Conservation (phyloP, 2,329 filamentous ascomycete species). For the Phialemoniopsis sp. region DNA sequence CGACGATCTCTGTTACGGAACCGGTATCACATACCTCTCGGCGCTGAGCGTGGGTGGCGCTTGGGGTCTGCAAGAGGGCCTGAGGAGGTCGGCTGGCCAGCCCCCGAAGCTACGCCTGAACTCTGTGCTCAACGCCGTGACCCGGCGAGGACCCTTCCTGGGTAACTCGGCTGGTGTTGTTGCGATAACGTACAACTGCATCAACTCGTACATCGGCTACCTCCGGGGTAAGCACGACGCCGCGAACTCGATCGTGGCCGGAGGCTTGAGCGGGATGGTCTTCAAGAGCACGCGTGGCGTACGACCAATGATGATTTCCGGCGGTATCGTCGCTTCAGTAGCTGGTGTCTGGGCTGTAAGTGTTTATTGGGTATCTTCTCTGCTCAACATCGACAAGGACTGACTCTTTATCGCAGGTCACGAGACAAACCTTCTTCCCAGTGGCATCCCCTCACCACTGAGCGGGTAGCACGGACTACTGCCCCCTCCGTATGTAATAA, state of each 20-base stretch:
- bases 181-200: conserved; percentile 91
- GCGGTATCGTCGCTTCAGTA: conserved; percentile 79
- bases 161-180: conserved; percentile 96
- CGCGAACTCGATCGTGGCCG: conserved; percentile 81
- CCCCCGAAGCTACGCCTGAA: conserved; percentile 91
- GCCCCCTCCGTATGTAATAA: background rate
- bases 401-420: conserved; percentile 14
- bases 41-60: conserved; percentile 81
- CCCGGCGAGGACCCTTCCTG: conserved; percentile 86
- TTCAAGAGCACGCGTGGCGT: conserved; percentile 95
- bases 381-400: conserved; percentile 5
- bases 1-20: conserved; percentile 96
- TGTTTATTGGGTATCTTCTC: conserved; percentile 16
- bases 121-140: conserved; percentile 91
- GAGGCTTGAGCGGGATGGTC: conserved; percentile 82
- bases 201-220: conserved; percentile 81
- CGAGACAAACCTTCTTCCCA: too few relatives aligned
- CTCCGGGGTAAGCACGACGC: conserved; percentile 83
- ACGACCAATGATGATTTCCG: conserved; percentile 91
- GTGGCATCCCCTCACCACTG: too few relatives aligned
- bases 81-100: conserved; percentile 70
- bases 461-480: background rate
- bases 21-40: conserved; percentile 89
- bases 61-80: conserved; percentile 89
- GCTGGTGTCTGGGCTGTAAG: conserved; percentile 90